Base-by-base conservation (phyloP, 306 rosid genomes). In the Cicer yamashitae region DNA sequence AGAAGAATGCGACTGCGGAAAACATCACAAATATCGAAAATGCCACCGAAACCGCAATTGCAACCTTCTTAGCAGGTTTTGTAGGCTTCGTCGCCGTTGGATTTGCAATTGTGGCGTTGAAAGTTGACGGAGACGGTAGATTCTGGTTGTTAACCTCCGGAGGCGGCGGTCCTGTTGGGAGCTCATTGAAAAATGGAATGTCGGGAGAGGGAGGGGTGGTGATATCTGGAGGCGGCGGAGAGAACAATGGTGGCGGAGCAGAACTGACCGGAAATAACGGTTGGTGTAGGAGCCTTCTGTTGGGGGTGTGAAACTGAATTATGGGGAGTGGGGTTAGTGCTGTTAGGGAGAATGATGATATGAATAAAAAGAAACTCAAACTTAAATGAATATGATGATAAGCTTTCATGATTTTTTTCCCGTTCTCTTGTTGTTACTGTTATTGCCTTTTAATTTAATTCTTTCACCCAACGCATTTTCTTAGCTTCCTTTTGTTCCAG, bases 1-100 rank as follows among this genome's bases (percentile, higher is more conserved):
- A 79, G 75, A 91, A 92, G 83, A 91, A 90, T 6, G 89, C 89
- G 1, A 94, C 84, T 0, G 86, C 97, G 0, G 92, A 89, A 64
- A 94, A 89, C 91, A 92, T 92, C 5, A 90, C 97, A 11, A 92
- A 90, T 8, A 90, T 86, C 56, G 87, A 94, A 12, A 89, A 74
- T 64, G 83, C 91, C 18, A 89, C 96, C 3, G 96, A 90, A 67
- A 84, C 80, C 6, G 91, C 94, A 62, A 94, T 86, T 13, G 96
- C 97, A 6, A 90, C 83, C 22, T 81, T 90, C 82, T 86, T 89
- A 1, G 87, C 82, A 0, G 90, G 90, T 58, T 76, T 90, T 2
- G 83, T 68, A 0, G 97, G 88, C 25, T 84, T 83, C n/a, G 89
- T 81, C 0, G 96, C 91, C 8, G 86, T 82, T 1, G 96, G 94